Base-by-base conservation (phyloP, 2,329 filamentous ascomycete genomes). In the Xylariaceae sp. region DNA sequence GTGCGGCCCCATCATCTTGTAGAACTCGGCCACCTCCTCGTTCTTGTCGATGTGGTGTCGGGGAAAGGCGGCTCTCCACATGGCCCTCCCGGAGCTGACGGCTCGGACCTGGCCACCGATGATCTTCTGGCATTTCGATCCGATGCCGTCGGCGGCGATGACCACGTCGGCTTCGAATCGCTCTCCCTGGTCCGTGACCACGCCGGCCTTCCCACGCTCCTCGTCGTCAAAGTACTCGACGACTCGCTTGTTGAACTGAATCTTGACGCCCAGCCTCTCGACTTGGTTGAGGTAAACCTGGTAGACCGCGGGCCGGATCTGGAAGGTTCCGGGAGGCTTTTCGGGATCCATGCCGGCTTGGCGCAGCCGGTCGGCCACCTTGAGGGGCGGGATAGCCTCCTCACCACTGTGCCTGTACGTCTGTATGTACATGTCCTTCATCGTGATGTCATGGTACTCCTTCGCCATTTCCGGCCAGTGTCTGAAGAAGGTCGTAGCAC, bases 251-350 rank as follows among this genome's bases (percentile, higher is more conserved):
- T 65, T 65, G 19, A 71, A 61, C 28, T 67, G 51, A 19, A 72
- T 66, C 6, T 62, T 49, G 14, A 72, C 64, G 0, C 65, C 64
- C 18, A 69, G 50, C 36, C 56, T 61, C 44, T 67, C 57, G 16
- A 71, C 63, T 33, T 69, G 63, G 35, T 54, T 57, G 11, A 71
- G 60, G 39, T 72, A 70, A 68, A 73, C 74, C 47, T 64, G 62
- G 53, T 73, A 73, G 12, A 74, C 63, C 3, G 72, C 59, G 4
- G 68, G 70, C 11, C 69, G 64, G 65, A 75, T 71, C 47, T 73
- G 70, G 49, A 73, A 73, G 12, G 65, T 64, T 10, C 69, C 69
- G 3, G 69, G 68, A 1, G 69, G 68, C 1, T 65, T 71, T 40
- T 63, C 61, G 3, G 52, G 56, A 35, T 60, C 55, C 35, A 59